Evolutionary conservation across 1,139 yeast genomes (phyloP).

Genomic region (Kodamaea anthophila): DNA sequence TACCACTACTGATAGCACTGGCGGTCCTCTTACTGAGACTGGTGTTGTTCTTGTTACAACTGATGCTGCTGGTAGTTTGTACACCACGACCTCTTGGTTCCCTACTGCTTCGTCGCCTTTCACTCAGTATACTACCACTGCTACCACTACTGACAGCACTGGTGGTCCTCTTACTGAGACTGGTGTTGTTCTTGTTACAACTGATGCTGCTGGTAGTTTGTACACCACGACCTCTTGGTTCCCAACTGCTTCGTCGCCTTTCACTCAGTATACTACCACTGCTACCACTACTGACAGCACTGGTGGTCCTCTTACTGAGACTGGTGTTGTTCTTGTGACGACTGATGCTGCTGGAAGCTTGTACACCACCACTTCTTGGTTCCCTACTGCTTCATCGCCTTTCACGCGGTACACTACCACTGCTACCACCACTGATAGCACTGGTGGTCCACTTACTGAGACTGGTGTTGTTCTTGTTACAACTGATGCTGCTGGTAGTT

Average conservation of each 20-base stretch:
- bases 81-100: conserved; percentile 10
- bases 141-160: background rate
- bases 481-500: conserved; percentile 2
- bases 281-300: conserved; percentile 1
- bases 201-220: conserved; percentile 10
- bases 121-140: conserved; percentile 5
- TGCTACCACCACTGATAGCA: conserved; percentile 5
- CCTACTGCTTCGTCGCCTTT: background rate
- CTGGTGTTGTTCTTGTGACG: conserved; percentile 12
- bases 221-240: conserved; percentile 10
- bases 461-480: conserved; percentile 7
- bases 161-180: conserved; percentile 3
- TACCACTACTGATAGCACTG: conserved; percentile 5
- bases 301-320: conserved; percentile 1
- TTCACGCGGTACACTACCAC: conserved; percentile 7
- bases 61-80: conserved; percentile 9
- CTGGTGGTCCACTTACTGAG: conserved; percentile 5
- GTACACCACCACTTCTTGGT: conserved; percentile 1
- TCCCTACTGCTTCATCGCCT: background rate
- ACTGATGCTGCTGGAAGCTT: conserved; percentile 8
- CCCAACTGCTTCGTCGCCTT: background rate
- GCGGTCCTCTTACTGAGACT: conserved; percentile 3
- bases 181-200: conserved; percentile 12
- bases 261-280: conserved; percentile 5
- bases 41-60: conserved; percentile 10